phyloP scores from a whole-genome alignment of 2,329 filamentous ascomycete genomes.

The Aureobasidium sp. region DNA sequence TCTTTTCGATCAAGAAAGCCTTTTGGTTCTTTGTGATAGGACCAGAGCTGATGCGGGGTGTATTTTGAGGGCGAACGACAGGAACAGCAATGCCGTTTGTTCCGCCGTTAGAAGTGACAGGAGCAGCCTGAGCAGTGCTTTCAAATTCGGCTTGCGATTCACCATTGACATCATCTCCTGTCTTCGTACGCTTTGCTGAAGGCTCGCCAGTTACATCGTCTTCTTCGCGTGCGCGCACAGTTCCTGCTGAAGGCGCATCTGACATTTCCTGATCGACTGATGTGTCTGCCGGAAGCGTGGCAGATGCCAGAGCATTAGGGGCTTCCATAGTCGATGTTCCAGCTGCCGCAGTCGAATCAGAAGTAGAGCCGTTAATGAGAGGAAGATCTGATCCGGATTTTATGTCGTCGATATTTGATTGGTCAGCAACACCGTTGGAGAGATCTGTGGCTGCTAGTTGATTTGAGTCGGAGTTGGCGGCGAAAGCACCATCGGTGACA shows the following conservation, averaged over 20 bases:
- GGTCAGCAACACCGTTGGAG: slow-evolving; percentile 22
- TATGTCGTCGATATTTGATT: slow-evolving; percentile 45
- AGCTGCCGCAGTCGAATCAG: not conserved
- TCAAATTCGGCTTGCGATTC: slow-evolving; percentile 19
- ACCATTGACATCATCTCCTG: slow-evolving; percentile 44
- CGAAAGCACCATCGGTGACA: not conserved
- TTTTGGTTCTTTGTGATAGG: slow-evolving; percentile 54
- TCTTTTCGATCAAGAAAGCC: slow-evolving; percentile 56
- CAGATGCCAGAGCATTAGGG: not conserved
- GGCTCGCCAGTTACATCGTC: slow-evolving; percentile 58
- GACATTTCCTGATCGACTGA: slow-evolving; percentile 27
- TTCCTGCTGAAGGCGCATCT: slow-evolving; percentile 34
- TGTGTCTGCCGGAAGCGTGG: slow-evolving; percentile 1
- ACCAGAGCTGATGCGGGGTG: slow-evolving; percentile 32
- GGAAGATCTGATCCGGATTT: not conserved
- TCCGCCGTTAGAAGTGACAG: slow-evolving; percentile 16
- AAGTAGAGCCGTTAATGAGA: not conserved
- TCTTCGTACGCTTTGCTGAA: slow-evolving; percentile 72
- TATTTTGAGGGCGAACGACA: slow-evolving; percentile 21
- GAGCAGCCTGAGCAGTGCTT: slow-evolving; percentile 19
- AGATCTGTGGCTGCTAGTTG: not conserved
- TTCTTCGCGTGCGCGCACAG: slow-evolving; percentile 67
- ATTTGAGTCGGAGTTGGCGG: not conserved
- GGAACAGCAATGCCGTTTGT: slow-evolving; percentile 15
- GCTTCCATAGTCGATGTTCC: slow-evolving; percentile 15